Conservation (phyloP, 2,329 filamentous ascomycete genomes). For the Cadophora sp. region DNA sequence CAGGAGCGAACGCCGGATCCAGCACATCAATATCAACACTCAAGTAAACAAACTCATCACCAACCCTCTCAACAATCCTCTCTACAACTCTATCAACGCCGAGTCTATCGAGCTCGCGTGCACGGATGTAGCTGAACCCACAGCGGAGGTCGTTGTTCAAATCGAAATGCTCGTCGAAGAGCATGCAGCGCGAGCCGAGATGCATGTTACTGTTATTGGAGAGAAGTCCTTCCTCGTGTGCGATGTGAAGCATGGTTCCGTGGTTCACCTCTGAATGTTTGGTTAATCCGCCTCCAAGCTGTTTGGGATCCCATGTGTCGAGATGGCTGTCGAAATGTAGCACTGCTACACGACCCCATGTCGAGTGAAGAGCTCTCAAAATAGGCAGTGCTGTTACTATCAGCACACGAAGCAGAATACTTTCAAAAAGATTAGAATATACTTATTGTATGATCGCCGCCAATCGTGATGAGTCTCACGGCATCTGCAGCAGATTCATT, state of each 20-base stretch:
- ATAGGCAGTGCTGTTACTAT: conserved; percentile 40
- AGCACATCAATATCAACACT: conserved; percentile 45
- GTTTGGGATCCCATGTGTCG: conserved; percentile 43
- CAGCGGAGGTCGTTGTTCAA: conserved; percentile 43
- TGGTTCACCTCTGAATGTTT: conserved; percentile 44
- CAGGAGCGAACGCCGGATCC: conserved; percentile 44
- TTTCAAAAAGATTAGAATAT: not conserved
- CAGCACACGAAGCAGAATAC: not conserved
- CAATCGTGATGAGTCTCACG: conserved; percentile 41
- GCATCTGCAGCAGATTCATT: conserved; percentile 39
- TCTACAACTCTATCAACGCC: conserved; percentile 40
- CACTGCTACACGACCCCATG: conserved; percentile 42
- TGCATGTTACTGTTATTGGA: conserved; percentile 45
- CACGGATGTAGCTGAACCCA: conserved; percentile 42
- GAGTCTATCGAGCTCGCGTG: conserved; percentile 40
- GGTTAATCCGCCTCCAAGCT: conserved; percentile 41
- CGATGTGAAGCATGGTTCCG: conserved; percentile 46
- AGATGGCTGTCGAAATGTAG: conserved; percentile 44
- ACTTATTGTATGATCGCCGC: conserved; percentile 46
- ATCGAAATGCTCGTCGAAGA: conserved; percentile 41
- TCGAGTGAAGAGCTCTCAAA: conserved; percentile 41
- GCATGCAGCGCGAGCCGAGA: conserved; percentile 39
- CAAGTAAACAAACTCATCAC: conserved; percentile 42
- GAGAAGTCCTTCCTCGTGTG: conserved; percentile 44
- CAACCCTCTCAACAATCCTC: conserved; percentile 41